Base-by-base conservation (phyloP, 176 grass and related monocot genomes). In the Eragrostis curvula region DNA sequence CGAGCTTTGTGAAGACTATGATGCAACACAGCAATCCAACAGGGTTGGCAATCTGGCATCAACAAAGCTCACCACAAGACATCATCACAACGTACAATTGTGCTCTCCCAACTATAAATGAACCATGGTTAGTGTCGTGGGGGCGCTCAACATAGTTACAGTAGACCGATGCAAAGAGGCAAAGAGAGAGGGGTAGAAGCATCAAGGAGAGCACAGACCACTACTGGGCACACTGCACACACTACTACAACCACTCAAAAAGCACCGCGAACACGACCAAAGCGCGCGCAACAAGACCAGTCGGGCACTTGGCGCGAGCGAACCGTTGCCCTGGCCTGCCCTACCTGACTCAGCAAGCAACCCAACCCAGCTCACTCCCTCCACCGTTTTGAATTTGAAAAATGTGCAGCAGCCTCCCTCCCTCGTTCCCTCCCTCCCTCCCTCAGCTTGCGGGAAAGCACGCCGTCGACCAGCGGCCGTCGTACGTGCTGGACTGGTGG, bases 361-460 rank as follows among this genome's bases (percentile, higher is more conserved):
- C n/a, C 21, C 32, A 36, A 36, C n/a, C 21, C 32, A 36, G 4
- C 32, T 36, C 32, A 18, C 80, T 72, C 87, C 63, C 87, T 85
- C 77, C 87, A 70, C 77, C 30, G 25, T 84, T 85, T 89, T 89
- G 82, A 85, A 89, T 85, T 89, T 85, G 82, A 85, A 89, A 75
- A 85, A 27, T 15, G n/a, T 1, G 87, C 59, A 47, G 13, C 82
- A 17, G 20, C 78, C 64, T 77, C 64, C 61, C 36, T 21, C 24
- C 25, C 23, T 46, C 42, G 32, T 55, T 72, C 52, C 43, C 9
- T 20, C 21, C 13, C 27, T 13, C 23, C 70, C 15, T 0, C 16
- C 72, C 25, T 28, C 61, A 36, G 32, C 48, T 53, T 8, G 30
- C 71, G 65, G 65, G 68, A 46, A 14, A 47, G 48, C 71, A 32